Conservation (phyloP, 306 rosid species). For the Quercus gilva region DNA sequence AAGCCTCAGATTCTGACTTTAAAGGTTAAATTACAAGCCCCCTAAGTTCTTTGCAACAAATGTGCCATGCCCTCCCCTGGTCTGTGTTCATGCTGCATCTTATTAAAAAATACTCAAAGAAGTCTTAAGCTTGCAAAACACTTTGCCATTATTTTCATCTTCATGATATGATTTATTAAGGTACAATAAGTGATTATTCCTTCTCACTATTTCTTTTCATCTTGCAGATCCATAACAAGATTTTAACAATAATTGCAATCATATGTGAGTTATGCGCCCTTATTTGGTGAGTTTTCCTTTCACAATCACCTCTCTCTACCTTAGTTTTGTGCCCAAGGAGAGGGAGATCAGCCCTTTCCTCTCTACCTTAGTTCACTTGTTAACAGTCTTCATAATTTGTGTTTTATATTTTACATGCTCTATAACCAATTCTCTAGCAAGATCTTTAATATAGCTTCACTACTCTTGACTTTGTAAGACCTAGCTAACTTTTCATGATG, state of each 20-base stretch:
- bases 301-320: conserved; percentile 11
- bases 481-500: background rate
- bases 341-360: conserved; percentile 19
- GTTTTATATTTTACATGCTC: background rate
- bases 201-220: background rate
- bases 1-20: background rate
- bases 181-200: background rate
- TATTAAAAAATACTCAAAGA: background rate
- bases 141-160: background rate
- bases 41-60: background rate
- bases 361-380: background rate
- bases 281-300: conserved; percentile 59
- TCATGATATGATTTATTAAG: background rate
- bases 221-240: conserved; percentile 76
- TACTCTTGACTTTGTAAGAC: background rate
- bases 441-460: background rate
- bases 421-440: background rate
- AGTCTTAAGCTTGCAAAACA: background rate
- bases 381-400: background rate
- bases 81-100: background rate
- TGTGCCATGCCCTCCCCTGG: background rate
- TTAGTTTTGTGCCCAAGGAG: conserved; percentile 7
- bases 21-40: background rate
- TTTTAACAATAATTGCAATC: conserved; percentile 73
- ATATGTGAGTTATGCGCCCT: conserved; percentile 82